Conservation (phyloP, 129 eudicot species). For the Ambrosia artemisiifolia region DNA sequence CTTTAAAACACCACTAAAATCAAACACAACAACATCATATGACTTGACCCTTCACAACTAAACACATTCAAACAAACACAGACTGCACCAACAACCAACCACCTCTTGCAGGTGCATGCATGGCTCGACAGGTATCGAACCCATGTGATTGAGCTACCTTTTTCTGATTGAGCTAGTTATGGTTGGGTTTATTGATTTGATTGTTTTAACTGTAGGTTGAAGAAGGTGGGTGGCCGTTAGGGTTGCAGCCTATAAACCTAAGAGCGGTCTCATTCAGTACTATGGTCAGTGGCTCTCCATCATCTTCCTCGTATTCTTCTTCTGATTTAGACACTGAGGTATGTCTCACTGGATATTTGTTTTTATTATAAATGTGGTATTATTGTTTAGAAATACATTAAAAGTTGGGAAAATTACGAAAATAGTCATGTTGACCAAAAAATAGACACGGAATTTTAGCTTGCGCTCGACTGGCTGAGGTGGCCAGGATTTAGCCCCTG, state of each 20-base stretch:
- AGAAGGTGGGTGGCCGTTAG: conserved; percentile 77
- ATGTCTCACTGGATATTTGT: neutral
- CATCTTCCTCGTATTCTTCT: conserved; percentile 48
- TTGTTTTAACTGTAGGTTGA: conserved; percentile 49
- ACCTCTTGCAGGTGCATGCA: conserved; percentile 13
- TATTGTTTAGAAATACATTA: neutral
- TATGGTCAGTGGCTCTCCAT: conserved; percentile 50
- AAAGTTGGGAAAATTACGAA: too few species aligned
- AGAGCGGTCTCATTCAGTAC: conserved; percentile 60
- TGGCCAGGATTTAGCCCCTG: too few species aligned
- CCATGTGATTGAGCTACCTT: neutral
- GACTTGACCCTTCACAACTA: conserved; percentile 27
- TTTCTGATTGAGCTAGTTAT: neutral
- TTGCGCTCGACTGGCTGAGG: too few species aligned
- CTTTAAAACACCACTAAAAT: conserved; percentile 7
- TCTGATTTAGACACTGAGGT: conserved; percentile 80
- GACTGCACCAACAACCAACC: conserved; percentile 5
- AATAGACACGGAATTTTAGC: too few species aligned
- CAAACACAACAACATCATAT: neutral
- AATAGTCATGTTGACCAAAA: too few species aligned
- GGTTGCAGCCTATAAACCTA: conserved; percentile 63
- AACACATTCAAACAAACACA: conserved; percentile 20
- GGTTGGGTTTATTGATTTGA: conserved; percentile 10
- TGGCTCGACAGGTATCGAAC: conserved; percentile 51
- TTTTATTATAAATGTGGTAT: neutral